phyloP scores from a whole-genome alignment of 176 grass and related monocot species.

The Cymbopogon citratus region DNA sequence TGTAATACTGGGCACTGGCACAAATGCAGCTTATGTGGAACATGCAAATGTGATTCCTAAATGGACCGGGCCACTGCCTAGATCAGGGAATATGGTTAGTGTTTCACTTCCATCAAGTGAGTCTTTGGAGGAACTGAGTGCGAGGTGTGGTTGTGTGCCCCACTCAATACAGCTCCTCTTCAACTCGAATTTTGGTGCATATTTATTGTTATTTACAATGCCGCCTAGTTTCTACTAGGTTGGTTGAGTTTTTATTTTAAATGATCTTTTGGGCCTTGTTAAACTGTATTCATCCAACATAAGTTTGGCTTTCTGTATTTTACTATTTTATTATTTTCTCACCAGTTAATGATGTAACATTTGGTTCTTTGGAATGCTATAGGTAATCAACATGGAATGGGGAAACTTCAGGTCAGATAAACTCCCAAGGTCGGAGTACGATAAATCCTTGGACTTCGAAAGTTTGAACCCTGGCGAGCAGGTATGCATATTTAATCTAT shows the following conservation, averaged over 20 bases:
- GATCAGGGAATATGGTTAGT: conserved; percentile 79
- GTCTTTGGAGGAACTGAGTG: not conserved
- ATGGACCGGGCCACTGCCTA: conserved; percentile 64
- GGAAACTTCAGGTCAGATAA: conserved; percentile 77
- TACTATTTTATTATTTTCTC: conserved; percentile 8
- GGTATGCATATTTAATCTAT: conserved; percentile 30
- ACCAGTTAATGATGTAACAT: not conserved
- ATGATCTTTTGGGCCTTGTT: conserved; percentile 5
- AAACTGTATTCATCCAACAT: not conserved
- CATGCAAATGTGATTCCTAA: conserved; percentile 72
- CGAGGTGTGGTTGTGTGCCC: not conserved
- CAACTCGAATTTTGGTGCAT: not conserved
- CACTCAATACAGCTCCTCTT: not conserved
- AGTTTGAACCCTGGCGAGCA: conserved; percentile 87
- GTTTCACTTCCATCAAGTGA: not conserved
- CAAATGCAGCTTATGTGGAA: conserved; percentile 93
- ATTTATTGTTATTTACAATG: not conserved
- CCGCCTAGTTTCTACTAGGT: not conserved
- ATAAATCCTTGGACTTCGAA: conserved; percentile 64
- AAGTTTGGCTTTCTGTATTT: conserved; percentile 2
- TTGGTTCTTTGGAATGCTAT: conserved; percentile 23
- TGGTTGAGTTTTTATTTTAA: not conserved
- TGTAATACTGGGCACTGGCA: conserved; percentile 91
- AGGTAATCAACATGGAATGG: conserved; percentile 98
- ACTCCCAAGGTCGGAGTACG: conserved; percentile 71